These are phyloP conservation scores for Dimargaris verticillata DNA, from an alignment of 192 early-diverging fungal species.

Conservation along the genomic window DNA sequence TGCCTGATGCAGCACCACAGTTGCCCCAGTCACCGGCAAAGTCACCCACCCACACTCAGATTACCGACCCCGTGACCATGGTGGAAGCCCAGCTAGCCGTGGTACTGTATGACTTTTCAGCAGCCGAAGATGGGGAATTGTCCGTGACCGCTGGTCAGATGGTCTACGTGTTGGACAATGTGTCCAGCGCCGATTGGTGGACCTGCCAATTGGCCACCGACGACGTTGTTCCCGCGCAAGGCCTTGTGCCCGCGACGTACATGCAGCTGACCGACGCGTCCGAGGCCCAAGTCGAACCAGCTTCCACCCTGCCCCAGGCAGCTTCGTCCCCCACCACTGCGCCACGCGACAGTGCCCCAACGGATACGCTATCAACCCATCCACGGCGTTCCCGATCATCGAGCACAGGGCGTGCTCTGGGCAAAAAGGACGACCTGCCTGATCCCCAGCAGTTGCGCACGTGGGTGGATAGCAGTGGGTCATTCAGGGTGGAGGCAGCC, in stretches of 20 bases:
- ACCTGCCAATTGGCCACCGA: constrained; percentile 42
- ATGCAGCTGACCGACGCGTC: constrained; percentile 24
- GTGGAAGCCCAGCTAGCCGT: constrained; percentile 19
- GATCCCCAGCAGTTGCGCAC: constrained; percentile 53
- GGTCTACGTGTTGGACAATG: constrained; percentile 67
- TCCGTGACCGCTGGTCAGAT: constrained; percentile 66
- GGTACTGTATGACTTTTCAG: constrained; percentile 68
- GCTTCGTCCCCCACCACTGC: background rate
- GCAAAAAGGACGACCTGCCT: constrained; percentile 22
- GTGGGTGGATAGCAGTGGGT: constrained; percentile 85
- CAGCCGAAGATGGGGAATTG: constrained; percentile 75
- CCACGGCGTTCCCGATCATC: background rate
- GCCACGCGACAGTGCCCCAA: background rate
- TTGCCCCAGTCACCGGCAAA: background rate
- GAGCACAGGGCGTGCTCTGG: background rate
- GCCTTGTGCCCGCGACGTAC: constrained; percentile 78
- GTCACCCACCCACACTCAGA: background rate
- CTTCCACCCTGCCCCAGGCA: background rate
- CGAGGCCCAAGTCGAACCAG: background rate
- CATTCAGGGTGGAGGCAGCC: constrained; percentile 85
- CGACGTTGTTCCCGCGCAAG: constrained; percentile 27
- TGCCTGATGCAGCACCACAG: background rate
- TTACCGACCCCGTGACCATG: background rate
- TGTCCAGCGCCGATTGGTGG: constrained; percentile 81
- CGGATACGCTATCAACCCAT: background rate